Evolutionary conservation across 192 early-diverging fungal species (phyloP).

Genomic region (Linnemannia exigua): DNA sequence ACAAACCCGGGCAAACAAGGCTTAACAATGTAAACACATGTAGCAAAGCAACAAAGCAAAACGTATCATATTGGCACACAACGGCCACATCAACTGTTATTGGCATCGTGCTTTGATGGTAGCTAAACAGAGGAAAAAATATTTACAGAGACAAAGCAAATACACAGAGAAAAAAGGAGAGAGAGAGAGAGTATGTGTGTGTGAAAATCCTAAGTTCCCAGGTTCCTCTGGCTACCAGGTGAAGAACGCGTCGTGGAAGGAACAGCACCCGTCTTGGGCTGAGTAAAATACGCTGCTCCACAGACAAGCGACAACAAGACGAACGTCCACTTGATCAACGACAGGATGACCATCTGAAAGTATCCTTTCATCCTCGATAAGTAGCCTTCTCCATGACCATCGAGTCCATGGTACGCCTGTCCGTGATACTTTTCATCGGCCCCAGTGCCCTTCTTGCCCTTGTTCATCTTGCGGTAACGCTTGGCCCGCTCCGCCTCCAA

Average conservation of each 20-base stretch:
- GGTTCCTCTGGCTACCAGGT: not conserved
- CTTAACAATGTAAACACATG: too few relatives aligned
- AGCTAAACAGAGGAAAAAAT: not conserved
- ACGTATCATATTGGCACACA: too few relatives aligned
- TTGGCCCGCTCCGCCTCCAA: not conserved
- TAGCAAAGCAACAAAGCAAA: too few relatives aligned
- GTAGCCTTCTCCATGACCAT: not conserved
- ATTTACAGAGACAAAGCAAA: not conserved
- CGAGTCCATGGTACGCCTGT: not conserved
- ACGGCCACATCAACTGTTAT: too few relatives aligned
- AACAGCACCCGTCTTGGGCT: constrained; percentile 18
- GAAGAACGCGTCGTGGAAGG: not conserved
- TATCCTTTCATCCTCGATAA: constrained; percentile 7
- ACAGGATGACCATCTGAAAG: constrained; percentile 21
- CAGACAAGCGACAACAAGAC: constrained; percentile 34
- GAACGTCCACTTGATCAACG: constrained; percentile 45
- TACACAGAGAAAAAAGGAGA: not conserved
- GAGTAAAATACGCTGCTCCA: constrained; percentile 45
- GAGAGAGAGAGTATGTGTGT: too few relatives aligned
- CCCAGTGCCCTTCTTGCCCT: not conserved
- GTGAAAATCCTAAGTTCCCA: not conserved
- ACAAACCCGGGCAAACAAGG: too few relatives aligned
- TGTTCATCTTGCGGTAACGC: constrained; percentile 1
- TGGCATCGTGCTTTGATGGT: too few relatives aligned
- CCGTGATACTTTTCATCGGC: not conserved